phyloP scores from a whole-genome alignment of 2,329 filamentous ascomycete species.

The Domatiomyces catenatus region DNA sequence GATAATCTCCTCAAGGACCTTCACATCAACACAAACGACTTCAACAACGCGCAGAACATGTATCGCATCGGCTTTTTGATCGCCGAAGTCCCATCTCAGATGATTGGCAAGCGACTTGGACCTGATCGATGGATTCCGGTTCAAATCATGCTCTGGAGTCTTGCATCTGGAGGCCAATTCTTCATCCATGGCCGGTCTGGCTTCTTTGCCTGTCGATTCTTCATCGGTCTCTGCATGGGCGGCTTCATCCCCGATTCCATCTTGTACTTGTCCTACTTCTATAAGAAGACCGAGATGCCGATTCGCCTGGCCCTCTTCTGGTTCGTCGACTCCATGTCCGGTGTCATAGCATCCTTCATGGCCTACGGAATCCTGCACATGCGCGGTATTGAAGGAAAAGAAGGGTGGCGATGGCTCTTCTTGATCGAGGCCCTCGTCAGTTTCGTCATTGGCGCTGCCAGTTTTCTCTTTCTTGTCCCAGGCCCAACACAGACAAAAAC shows the following conservation, averaged over 20 bases:
- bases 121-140: constrained; percentile 20
- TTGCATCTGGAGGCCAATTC: constrained; percentile 17
- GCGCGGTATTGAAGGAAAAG: constrained; percentile 28
- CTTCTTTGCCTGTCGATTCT: constrained; percentile 29
- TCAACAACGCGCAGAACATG: constrained; percentile 23
- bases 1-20: no score
- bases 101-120: constrained; percentile 20
- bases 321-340: constrained; percentile 21
- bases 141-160: constrained; percentile 20
- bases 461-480: no score
- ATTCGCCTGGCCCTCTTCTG: constrained; percentile 25
- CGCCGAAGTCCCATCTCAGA: constrained; percentile 21
- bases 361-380: constrained; percentile 24
- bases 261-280: constrained; percentile 18
- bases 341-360: constrained; percentile 21
- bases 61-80: constrained; percentile 20
- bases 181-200: constrained; percentile 20
- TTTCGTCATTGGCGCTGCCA: no score
- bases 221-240: constrained; percentile 35
- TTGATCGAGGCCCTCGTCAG: no score
- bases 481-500: no score
- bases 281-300: constrained; percentile 19
- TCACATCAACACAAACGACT: constrained; percentile 34
- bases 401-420: constrained; percentile 31
- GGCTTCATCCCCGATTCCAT: constrained; percentile 35